Percentiles rank a stretch among this genome's conserved stretches.
phyloP scores from a whole-genome alignment of 495 filamentous ascomycete genomes.

The Opeltia flavorubescens region DNA sequence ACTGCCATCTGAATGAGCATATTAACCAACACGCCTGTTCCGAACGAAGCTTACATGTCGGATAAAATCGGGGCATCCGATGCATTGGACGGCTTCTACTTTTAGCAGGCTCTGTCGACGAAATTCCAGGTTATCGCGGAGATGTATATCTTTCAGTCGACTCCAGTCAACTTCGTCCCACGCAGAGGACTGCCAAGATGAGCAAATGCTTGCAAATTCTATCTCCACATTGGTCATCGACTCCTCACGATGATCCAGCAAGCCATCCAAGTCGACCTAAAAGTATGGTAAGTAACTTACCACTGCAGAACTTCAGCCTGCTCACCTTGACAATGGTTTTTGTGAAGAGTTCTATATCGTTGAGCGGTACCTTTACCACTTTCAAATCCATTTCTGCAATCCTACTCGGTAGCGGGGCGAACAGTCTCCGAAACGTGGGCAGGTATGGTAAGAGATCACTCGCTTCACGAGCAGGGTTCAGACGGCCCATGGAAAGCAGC shows the following conservation, averaged over 20 bases:
- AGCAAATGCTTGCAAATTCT: constrained; percentile 45
- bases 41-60: constrained; percentile 55
- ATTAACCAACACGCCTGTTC: constrained; percentile 1
- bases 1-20: constrained; percentile 29
- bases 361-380: constrained; percentile 46
- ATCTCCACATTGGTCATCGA: constrained; percentile 36
- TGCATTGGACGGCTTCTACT: constrained; percentile 41
- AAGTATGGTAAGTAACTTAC: neutral
- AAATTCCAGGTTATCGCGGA: constrained; percentile 59
- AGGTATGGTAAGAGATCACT: constrained; percentile 72
- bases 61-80: constrained; percentile 59
- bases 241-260: constrained; percentile 20
- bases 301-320: constrained; percentile 22
- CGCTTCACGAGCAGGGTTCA: constrained; percentile 48
- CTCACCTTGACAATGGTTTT: constrained; percentile 50
- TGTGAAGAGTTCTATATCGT: constrained; percentile 71
- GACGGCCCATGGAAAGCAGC: constrained; percentile 57
- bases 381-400: constrained; percentile 48
- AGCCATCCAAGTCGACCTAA: constrained; percentile 18
- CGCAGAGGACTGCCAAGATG: constrained; percentile 51
- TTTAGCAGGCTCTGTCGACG: constrained; percentile 43
- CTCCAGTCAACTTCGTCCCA: constrained; percentile 84
- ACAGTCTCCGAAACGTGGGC: constrained; percentile 43
- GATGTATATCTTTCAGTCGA: constrained; percentile 59
- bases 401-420: constrained; percentile 42